phyloP scores from a whole-genome alignment of 768 basidiomycete genomes.

The Pisolithus sp. region DNA sequence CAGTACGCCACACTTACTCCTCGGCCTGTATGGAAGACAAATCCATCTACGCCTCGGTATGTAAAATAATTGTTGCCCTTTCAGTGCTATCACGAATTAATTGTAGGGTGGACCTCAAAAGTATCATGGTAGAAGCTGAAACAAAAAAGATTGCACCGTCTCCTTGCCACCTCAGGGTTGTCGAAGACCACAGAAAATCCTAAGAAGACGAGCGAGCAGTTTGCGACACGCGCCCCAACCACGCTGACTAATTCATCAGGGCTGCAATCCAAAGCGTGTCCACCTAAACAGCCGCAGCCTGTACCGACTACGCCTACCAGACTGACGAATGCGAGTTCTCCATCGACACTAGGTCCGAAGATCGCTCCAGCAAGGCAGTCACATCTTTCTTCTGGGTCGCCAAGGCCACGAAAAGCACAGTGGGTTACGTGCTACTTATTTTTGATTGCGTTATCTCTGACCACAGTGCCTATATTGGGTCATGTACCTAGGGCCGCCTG shows the following conservation, averaged over 20 bases:
- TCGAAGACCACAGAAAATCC: background rate
- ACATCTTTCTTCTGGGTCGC: conserved; percentile 19
- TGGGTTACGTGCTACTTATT: conserved; percentile 26
- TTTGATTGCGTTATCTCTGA: no score
- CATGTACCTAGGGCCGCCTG: conserved; percentile 46
- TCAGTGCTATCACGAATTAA: conserved; percentile 9
- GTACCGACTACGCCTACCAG: conserved; percentile 19
- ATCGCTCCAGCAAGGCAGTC: conserved; percentile 54
- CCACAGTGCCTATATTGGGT: background rate
- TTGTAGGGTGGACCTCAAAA: conserved; percentile 71
- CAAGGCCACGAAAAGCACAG: conserved; percentile 40
- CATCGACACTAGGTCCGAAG: conserved; percentile 47
- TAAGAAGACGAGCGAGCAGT: conserved; percentile 2
- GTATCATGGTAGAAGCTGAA: conserved; percentile 78
- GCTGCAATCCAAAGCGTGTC: conserved; percentile 7
- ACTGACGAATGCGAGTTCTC: conserved; percentile 16
- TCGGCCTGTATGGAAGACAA: conserved; percentile 42
- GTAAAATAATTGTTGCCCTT: conserved; percentile 18
- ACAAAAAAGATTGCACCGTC: conserved; percentile 17
- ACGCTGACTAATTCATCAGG: background rate
- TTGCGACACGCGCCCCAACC: background rate
- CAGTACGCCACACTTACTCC: conserved; percentile 13
- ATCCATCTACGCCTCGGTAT: conserved; percentile 44
- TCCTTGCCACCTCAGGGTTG: background rate
- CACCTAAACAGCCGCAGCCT: conserved; percentile 9